phyloP scores from a whole-genome alignment of 768 basidiomycete genomes.

The Pulveroboletus frians region DNA sequence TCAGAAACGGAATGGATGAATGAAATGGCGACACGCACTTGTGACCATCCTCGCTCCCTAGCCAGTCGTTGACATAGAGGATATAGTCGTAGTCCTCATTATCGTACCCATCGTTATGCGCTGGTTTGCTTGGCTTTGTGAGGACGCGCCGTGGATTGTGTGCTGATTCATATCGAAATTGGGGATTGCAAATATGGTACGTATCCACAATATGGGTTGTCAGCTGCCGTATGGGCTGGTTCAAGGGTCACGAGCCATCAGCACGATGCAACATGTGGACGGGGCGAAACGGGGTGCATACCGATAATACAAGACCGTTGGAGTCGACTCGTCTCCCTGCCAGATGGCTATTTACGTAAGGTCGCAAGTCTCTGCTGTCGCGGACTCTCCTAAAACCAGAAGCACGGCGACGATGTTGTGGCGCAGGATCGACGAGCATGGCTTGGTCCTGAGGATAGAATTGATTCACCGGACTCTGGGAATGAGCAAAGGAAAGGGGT shows the following conservation, averaged over 20 bases:
- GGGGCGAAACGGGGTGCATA: slow-evolving; percentile 37
- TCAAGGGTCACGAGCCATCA: not conserved
- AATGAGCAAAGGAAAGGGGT: slow-evolving; percentile 62
- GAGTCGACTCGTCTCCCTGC: slow-evolving; percentile 72
- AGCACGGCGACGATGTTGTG: slow-evolving; percentile 57
- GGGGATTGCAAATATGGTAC: slow-evolving; percentile 90
- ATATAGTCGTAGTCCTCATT: slow-evolving; percentile 99
- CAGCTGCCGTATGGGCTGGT: slow-evolving; percentile 57
- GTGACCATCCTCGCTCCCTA: slow-evolving; percentile 91
- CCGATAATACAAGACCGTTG: slow-evolving; percentile 74
- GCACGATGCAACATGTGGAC: slow-evolving; percentile 3
- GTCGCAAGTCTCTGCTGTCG: slow-evolving; percentile 70
- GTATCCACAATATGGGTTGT: slow-evolving; percentile 88
- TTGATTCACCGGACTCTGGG: slow-evolving; percentile 46
- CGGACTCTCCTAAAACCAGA: slow-evolving; percentile 78
- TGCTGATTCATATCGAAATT: slow-evolving; percentile 90
- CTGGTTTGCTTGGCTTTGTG: slow-evolving; percentile 95
- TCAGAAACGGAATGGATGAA: slow-evolving; percentile 4
- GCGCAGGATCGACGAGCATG: slow-evolving; percentile 64
- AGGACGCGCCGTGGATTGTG: slow-evolving; percentile 95
- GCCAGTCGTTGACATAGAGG: slow-evolving; percentile 96
- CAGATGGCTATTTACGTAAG: slow-evolving; percentile 60
- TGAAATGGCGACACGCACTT: slow-evolving; percentile 53
- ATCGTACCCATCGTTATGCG: slow-evolving; percentile 95
- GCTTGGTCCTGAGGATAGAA: slow-evolving; percentile 61